These are phyloP conservation scores for Xylaria sp. DNA, from an alignment of 2,329 filamentous ascomycete genomes.

Conservation along the genomic window DNA sequence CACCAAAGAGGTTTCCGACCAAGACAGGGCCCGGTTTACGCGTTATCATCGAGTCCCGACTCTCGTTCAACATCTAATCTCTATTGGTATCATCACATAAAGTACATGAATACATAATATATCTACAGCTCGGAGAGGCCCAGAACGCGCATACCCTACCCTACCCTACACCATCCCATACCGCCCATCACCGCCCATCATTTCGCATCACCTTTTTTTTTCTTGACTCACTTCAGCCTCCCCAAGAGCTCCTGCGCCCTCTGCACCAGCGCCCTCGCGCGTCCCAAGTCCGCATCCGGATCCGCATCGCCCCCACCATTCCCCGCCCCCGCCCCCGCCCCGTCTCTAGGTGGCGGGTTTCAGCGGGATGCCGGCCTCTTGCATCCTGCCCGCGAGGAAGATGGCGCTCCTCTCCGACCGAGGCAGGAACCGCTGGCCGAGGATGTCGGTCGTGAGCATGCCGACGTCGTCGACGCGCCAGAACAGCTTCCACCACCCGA, in stretches of 20 bases:
- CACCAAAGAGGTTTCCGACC: neutral
- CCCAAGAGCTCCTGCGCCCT: constrained; percentile 53
- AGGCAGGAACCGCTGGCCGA: constrained; percentile 75
- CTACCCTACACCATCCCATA: neutral
- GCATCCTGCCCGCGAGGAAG: constrained; percentile 77
- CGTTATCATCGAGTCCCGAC: neutral
- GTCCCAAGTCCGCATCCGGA: constrained; percentile 40
- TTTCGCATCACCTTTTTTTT: no score
- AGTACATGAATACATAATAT: neutral
- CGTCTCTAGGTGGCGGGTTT: constrained; percentile 41
- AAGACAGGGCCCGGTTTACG: no score
- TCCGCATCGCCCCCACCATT: constrained; percentile 12
- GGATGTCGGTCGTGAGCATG: constrained; percentile 78
- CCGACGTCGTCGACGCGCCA: constrained; percentile 93
- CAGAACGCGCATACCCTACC: neutral
- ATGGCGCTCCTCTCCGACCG: constrained; percentile 80
- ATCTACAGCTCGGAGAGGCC: neutral
- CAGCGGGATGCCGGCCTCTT: constrained; percentile 45
- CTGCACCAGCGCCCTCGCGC: constrained; percentile 49
- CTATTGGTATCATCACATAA: neutral
- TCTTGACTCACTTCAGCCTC: constrained; percentile 47
- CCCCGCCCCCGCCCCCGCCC: constrained; percentile 25
- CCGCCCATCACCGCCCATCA: no score
- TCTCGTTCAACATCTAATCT: neutral
- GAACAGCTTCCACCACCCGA: constrained; percentile 93